A percentile compares a stretch with the other conserved stretches of the same genome.
Evolutionary conservation across 2,329 filamentous ascomycete species (phyloP).

Genomic region (Diaporthe humulicola): DNA sequence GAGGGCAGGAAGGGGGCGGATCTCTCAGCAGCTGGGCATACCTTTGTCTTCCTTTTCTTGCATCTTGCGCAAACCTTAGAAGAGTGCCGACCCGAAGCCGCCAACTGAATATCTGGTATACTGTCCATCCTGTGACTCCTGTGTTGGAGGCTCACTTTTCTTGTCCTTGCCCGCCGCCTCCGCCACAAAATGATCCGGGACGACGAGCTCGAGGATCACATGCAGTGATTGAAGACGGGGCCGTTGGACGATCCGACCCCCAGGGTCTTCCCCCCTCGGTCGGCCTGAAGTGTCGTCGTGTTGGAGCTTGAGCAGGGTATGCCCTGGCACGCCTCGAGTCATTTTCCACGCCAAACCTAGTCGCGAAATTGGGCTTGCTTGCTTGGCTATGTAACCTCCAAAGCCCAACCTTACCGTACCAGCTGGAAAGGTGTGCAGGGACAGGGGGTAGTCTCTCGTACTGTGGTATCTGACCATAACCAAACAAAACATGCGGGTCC

Average conservation of each 20-base stretch:
- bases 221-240: background rate
- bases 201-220: constrained; percentile 10
- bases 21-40: background rate
- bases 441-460: background rate
- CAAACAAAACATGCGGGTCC: background rate
- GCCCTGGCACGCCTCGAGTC: constrained; percentile 19
- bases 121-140: constrained; percentile 9
- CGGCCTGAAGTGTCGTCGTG: background rate
- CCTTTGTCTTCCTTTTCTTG: constrained; percentile 35
- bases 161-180: too few relatives aligned
- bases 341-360: constrained; percentile 9
- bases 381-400: background rate
- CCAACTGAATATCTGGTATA: constrained; percentile 27
- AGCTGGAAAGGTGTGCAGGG: background rate
- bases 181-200: background rate
- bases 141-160: background rate
- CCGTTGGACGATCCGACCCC: constrained; percentile 10
- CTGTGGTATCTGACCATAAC: background rate
- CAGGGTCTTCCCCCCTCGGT: background rate
- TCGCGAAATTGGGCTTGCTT: background rate
- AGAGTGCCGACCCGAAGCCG: constrained; percentile 30
- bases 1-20: background rate
- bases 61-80: constrained; percentile 34
- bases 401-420: constrained; percentile 14
- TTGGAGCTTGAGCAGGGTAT: constrained; percentile 6